Base-by-base conservation (phyloP, 1,139 yeast species). In the Hyphopichia buzzinii region DNA sequence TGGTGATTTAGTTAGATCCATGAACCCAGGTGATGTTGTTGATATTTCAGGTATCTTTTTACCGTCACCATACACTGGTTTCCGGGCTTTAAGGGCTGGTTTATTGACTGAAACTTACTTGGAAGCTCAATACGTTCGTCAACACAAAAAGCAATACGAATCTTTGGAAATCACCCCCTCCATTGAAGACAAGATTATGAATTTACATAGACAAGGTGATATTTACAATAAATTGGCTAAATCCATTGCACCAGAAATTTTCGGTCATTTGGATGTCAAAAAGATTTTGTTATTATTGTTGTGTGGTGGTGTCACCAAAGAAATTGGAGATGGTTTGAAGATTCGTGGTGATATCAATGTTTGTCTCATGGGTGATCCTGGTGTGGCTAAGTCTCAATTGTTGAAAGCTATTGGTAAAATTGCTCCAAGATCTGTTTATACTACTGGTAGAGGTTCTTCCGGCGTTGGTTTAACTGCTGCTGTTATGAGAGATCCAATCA, bases 381-480 rank as follows among this genome's bases (percentile, higher is more conserved):
- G 98, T 73, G 98, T 94, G 39, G 99, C 99, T 52, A 94, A 94
- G 63, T 92, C 98, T 1, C 99, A 94, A 72, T 72, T 94, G 52
- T 72, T 94, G 45, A 92, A 92, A 59, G 87, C 95, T 25, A 87
- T 94, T 45, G 77, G 90, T 39, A 89, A 90, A 52, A 87, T 94
- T 34, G 95, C 98, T 1, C 98, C 99, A 21, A 77, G 98, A 57
- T 95, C 96, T 34, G 95, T 94, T 28, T 94, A 94, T 62, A 94
- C 99, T 7, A 94, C 98, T 1, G 99, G 99, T 67, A 79, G 96
- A 56, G 99, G 99, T 58, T 89, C 97, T 4, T 92, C 98, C 0
- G 99, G 98, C 38, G 99, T 94, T 33, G 99, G 99, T 64, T 74
- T 94, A 52, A 94, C 99, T 2, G 99, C 99, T 2, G 98, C 98